Base-by-base conservation (phyloP, 768 basidiomycete genomes). In the Scleroderma bovista region DNA sequence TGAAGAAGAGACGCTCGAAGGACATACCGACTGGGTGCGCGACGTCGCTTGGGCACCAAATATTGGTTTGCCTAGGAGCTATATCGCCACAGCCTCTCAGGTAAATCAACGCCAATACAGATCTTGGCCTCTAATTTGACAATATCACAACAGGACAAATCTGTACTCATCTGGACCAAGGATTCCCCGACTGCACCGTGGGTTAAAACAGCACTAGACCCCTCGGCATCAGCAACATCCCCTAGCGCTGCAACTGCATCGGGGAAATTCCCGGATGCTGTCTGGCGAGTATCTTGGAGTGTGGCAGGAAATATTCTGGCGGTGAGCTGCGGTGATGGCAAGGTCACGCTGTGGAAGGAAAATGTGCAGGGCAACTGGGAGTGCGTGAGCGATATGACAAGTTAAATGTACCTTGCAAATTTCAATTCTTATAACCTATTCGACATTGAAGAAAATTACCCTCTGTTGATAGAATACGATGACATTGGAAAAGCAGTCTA, bases 31-130 rank as follows among this genome's bases (percentile, higher is more conserved):
- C 67, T 99, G 95, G 95, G 94, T 99, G 19, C 78, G 95, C 42
- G 95, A 98, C 64, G 94, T 97, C n/a, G 91, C 95, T 0, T 98
- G 94, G 93, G 94, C 94, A 1, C 95, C 96, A 0, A 96, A 92
- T 57, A 94, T 97, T 54, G 96, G 96, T 0, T 76, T 98, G 15
- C 92, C 95, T 0, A 79, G 93, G 54, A 88, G 85, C 62, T 97
- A 97, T 69, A 91, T 99, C 54, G 96, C 96, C 6, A 94, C 93
- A 2, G 93, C 93, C 0, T 93, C 91, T 0, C 94, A 97, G 72
- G 82, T 83, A 46, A 43, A 75, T 60, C 32, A 17, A 6, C 7
- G 33, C 13, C 20, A 23, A 1, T 5, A 22, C 29, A 16, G 38
- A 6, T 26, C 12, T 19, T 16, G 22, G 4, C 20, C 13, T 42